phyloP scores from a whole-genome alignment of 257 asterid genomes.

The Nicotiana tabacum region DNA sequence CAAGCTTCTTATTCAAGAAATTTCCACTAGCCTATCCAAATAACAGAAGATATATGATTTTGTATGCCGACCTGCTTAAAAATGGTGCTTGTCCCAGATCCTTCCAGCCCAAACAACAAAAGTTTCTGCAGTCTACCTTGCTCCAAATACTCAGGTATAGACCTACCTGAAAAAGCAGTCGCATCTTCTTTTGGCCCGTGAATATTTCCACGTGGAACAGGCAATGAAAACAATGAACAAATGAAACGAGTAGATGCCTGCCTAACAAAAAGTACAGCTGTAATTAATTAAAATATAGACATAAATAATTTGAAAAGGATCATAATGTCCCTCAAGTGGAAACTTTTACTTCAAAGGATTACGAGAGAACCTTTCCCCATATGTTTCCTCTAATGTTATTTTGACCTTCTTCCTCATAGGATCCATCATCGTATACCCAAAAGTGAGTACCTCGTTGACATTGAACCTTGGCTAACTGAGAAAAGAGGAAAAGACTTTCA shows the following conservation, averaged over 20 bases:
- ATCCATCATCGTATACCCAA: conserved; percentile 88
- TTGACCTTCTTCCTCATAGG: conserved; percentile 88
- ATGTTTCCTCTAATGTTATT: conserved; percentile 69
- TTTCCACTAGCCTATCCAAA: background rate
- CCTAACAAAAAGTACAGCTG: conserved; percentile 44
- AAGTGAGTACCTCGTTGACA: conserved; percentile 60
- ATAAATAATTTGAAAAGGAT: background rate
- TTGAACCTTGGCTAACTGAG: conserved; percentile 70
- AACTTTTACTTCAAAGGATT: conserved; percentile 13
- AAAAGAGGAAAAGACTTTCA: conserved; percentile 12
- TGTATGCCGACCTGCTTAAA: conserved; percentile 56
- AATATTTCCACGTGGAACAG: conserved; percentile 48
- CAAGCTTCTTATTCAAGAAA: background rate
- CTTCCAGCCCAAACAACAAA: conserved; percentile 62
- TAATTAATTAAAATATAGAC: conserved; percentile 27
- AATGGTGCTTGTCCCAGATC: conserved; percentile 66
- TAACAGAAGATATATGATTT: background rate
- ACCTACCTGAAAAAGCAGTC: conserved; percentile 28
- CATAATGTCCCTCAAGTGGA: conserved; percentile 11
- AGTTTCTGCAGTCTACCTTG: conserved; percentile 43
- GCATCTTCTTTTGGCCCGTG: conserved; percentile 28
- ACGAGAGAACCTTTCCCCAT: conserved; percentile 68
- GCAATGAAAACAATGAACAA: conserved; percentile 61
- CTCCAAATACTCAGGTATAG: conserved; percentile 35
- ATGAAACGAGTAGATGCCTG: conserved; percentile 68